A percentile compares a stretch with the other conserved stretches of the same genome.
phyloP scores from a whole-genome alignment of 345 rosid genomes.

The Dovyalis caffra region DNA sequence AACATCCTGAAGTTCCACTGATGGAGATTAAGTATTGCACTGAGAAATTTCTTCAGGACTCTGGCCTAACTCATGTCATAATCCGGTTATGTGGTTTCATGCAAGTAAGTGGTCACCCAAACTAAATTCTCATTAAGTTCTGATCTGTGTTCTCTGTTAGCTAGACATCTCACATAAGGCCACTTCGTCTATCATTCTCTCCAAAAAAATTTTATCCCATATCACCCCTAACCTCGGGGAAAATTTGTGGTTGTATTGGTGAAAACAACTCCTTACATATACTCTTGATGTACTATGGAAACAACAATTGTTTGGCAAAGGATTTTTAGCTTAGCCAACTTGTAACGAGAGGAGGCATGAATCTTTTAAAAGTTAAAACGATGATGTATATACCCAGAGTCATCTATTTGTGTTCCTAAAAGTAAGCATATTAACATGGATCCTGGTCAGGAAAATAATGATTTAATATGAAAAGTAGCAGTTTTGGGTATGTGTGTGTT shows the following conservation, averaged over 20 bases:
- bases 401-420: too few relatives aligned
- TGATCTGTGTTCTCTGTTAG: background rate
- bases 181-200: background rate
- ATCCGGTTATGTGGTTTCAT: slow-evolving; percentile 91
- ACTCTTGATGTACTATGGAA: too few relatives aligned
- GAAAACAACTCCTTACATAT: too few relatives aligned
- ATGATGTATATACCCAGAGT: too few relatives aligned
- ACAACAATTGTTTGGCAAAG: too few relatives aligned
- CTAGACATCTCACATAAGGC: background rate
- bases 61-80: slow-evolving; percentile 61
- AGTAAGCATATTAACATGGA: too few relatives aligned
- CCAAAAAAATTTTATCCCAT: background rate
- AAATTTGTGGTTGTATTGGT: too few relatives aligned
- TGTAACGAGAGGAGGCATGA: too few relatives aligned
- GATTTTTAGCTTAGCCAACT: too few relatives aligned
- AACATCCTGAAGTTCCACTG: slow-evolving; percentile 95
- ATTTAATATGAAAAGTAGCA: too few relatives aligned
- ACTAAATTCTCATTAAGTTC: background rate
- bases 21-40: slow-evolving; percentile 98
- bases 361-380: too few relatives aligned
- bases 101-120: slow-evolving; percentile 56
- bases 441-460: too few relatives aligned
- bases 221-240: background rate
- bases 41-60: slow-evolving; percentile 79
- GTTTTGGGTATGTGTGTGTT: background rate